Evolutionary conservation across 805 yeast genomes (phyloP), one percentile per base, ranked within the genome.

Genomic region (Teunomyces cretensis): DNA sequence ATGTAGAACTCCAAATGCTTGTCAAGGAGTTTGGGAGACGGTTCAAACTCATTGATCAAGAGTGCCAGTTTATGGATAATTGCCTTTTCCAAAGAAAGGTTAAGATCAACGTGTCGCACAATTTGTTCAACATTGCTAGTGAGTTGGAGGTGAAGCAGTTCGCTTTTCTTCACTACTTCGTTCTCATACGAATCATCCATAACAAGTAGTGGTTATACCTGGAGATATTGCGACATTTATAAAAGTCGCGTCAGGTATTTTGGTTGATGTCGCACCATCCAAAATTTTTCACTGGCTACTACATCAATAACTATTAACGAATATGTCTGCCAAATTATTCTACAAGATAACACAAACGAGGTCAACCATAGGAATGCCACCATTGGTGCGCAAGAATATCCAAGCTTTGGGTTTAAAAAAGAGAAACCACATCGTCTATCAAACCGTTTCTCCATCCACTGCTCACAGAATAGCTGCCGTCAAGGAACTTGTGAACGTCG

Each of bases 301-400:
- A 32, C 19, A 3, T 19, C 13, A 22, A 35, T 15, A 9, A 35
- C 11, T 11, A 22, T 17, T 12, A 11, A 31, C 24, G 15, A 39
- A n/a, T 35, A 47, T 49, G 53, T 42, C 53, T 28, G 45, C 48
- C 16, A 47, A 48, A 35, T 47, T 55, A 54, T 53, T 60, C 51
- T 72, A 72, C 57, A 82, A 86, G 63, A 80, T 90, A 46, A 83
- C 90, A 15, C 89, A 89, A 57, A 68, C 76, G 42, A 80, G 95
- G 61, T 90, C 97, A 2, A 76, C 89, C 5, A 90, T 92, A 49
- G 97, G 96, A 1, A 74, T 89, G 57, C 96, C 97, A 9, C 78
- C 81, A 45, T 67, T 73, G 35, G 78, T 78, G 46, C 80, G 84
- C 51, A 78, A 78, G 47, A 83, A 90, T 7, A 80, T 88, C 22